Base-by-base conservation (phyloP, 345 rosid genomes). In the Dovyalis caffra region DNA sequence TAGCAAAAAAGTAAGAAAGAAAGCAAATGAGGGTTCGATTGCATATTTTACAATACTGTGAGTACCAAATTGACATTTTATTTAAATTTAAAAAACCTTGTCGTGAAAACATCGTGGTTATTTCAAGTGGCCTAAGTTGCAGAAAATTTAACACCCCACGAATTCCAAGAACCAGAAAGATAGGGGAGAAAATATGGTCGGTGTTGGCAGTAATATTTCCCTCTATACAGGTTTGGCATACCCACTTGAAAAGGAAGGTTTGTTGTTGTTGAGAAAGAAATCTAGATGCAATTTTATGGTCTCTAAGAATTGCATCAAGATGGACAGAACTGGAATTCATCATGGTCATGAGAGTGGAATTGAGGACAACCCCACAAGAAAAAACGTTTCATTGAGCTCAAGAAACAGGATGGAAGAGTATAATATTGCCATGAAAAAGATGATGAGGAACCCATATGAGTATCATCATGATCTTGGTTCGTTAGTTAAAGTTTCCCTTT, bases 381-480 rank as follows among this genome's bases (percentile, higher is more conserved):
- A 68, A 66, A 72, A 76, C 8, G 70, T 74, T 21, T 83, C 88
- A 6, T 78, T 79, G 20, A 82, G 83, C 67, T 84, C 87, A 70
- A 85, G 73, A 74, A 84, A 80, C 82, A 87, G 72, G 75, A 77
- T 86, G 88, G 94, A 92, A 31, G 91, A 88, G 32, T 94, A 92
- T 76, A 92, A 94, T 77, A 82, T 74, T 31, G 91, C 92, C 81
- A 94, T 92, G 97, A 92, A 91, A 88, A 86, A 83, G 78, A 79
- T 91, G 91, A 94, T 88, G 98, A 90, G 97, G 71, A 92, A 82
- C 85, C 97, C 97, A 1, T 94, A 88, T 72, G 97, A 94, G 76
- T 94, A 94, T 83, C 97, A 91, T 79, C 98, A 94, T 71, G 98
- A 94, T 80, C 89, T 94, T 6, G 97, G 98, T 94, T 56, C 5